Conservation (phyloP, 2,329 filamentous ascomycete species). For the Grosmannia huntii region DNA sequence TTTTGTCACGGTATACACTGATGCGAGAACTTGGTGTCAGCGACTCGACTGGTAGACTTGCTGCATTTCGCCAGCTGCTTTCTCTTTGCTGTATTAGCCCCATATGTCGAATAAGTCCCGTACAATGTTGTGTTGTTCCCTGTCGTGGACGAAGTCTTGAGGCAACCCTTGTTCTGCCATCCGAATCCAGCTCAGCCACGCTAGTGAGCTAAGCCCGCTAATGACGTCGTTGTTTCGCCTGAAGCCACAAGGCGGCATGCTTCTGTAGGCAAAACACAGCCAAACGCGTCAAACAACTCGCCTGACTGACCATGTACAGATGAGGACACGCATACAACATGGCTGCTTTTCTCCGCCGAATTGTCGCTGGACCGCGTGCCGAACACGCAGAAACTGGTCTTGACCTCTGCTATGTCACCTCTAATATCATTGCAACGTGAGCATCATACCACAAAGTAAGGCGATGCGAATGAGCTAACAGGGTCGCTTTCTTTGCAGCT, state of each 20-base stretch:
- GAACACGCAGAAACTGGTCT: slow-evolving; percentile 78
- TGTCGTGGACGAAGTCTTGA: neutral
- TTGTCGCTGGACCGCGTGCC: slow-evolving; percentile 76
- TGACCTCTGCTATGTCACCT: slow-evolving; percentile 91
- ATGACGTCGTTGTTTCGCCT: neutral
- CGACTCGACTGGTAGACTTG: neutral
- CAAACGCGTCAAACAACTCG: neutral
- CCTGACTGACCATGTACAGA: neutral
- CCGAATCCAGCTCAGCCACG: neutral
- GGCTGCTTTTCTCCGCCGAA: slow-evolving; percentile 74
- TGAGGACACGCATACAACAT: slow-evolving; percentile 21
- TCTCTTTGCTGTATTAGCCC: neutral
- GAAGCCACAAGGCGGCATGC: neutral
- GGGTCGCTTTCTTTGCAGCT: slow-evolving; percentile 36
- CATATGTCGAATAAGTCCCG: neutral
- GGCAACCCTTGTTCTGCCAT: neutral
- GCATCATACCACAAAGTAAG: neutral
- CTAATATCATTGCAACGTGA: slow-evolving; percentile 55
- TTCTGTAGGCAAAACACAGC: neutral
- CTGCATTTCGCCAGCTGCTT: neutral
- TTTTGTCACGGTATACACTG: neutral
- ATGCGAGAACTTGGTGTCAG: neutral
- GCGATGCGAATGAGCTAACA: neutral
- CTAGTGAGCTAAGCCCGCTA: neutral
- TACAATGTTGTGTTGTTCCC: neutral